Percentiles rank a stretch among this genome's conserved stretches.
phyloP scores from a whole-genome alignment of 2,329 filamentous ascomycete species.

The Cordyceps javanica region DNA sequence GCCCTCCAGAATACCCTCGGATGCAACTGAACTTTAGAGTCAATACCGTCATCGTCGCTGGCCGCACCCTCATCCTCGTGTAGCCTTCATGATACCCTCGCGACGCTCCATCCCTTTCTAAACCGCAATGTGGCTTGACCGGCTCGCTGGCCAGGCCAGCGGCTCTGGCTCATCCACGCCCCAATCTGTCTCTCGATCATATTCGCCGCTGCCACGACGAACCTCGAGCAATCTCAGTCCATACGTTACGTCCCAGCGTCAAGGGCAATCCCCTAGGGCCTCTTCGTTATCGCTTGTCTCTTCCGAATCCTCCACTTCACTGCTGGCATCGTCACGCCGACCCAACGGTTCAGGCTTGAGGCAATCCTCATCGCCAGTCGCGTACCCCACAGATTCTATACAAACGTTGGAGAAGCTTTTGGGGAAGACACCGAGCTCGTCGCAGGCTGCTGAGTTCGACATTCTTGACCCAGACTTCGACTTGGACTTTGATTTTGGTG shows the following conservation, averaged over 20 bases:
- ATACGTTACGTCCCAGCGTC: constrained; percentile 60
- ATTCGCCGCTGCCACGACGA: constrained; percentile 63
- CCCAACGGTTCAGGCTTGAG: constrained; percentile 64
- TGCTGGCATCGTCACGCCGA: constrained; percentile 58
- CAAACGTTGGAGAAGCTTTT: constrained; percentile 56
- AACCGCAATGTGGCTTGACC: constrained; percentile 78
- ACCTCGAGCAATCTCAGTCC: constrained; percentile 64
- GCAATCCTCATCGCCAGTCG: constrained; percentile 42
- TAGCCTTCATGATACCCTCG: constrained; percentile 13
- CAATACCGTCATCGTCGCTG: background rate
- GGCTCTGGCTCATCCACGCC: constrained; percentile 54
- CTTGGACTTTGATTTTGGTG: constrained; percentile 70
- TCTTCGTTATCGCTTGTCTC: constrained; percentile 75
- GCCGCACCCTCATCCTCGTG: too few relatives aligned
- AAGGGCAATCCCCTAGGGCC: constrained; percentile 61
- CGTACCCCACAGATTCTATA: constrained; percentile 61
- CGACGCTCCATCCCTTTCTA: constrained; percentile 6
- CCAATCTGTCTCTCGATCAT: constrained; percentile 58
- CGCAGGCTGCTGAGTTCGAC: constrained; percentile 13
- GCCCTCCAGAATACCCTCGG: background rate
- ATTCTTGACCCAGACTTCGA: constrained; percentile 48
- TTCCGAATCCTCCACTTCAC: constrained; percentile 69
- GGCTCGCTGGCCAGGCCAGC: constrained; percentile 65
- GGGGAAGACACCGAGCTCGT: constrained; percentile 19
- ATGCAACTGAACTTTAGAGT: too few relatives aligned